phyloP scores from a whole-genome alignment of 768 basidiomycete species.

The Naganishia onofrii region DNA sequence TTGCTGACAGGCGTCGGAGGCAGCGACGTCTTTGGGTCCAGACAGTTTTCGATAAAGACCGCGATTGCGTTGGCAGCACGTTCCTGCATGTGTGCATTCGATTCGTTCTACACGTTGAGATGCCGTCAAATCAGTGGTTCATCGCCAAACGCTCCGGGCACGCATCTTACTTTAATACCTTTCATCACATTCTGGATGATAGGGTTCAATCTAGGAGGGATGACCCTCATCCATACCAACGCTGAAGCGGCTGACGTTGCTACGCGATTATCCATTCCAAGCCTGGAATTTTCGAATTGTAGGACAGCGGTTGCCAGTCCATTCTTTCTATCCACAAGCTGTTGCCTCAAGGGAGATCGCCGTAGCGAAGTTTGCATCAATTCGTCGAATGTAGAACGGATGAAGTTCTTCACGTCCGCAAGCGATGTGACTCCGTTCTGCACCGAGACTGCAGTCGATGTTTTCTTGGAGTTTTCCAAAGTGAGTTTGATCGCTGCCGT shows the following conservation, averaged over 20 bases:
- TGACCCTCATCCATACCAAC: slow-evolving; percentile 76
- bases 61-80: slow-evolving; percentile 85
- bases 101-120: slow-evolving; percentile 59
- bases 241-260: slow-evolving; percentile 87
- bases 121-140: slow-evolving; percentile 36
- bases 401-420: slow-evolving; percentile 7
- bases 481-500: background rate
- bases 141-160: background rate
- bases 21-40: slow-evolving; percentile 58
- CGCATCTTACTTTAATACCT: slow-evolving; percentile 75
- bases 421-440: background rate
- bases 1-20: slow-evolving; percentile 86
- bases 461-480: background rate
- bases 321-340: slow-evolving; percentile 3
- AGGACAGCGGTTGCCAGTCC: slow-evolving; percentile 10
- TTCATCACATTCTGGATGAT: slow-evolving; percentile 97
- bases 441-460: background rate
- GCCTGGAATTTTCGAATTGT: background rate
- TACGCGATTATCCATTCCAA: slow-evolving; percentile 66
- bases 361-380: background rate
- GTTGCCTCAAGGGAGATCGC: background rate
- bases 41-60: slow-evolving; percentile 81
- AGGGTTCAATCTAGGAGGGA: slow-evolving; percentile 91
- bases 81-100: slow-evolving; percentile 79
- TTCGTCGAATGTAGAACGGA: background rate